Percentiles rank a stretch among this genome's conserved stretches.
Conservation (phyloP, 1,284 basidiomycete genomes). For the Meripilus lineatus region DNA sequence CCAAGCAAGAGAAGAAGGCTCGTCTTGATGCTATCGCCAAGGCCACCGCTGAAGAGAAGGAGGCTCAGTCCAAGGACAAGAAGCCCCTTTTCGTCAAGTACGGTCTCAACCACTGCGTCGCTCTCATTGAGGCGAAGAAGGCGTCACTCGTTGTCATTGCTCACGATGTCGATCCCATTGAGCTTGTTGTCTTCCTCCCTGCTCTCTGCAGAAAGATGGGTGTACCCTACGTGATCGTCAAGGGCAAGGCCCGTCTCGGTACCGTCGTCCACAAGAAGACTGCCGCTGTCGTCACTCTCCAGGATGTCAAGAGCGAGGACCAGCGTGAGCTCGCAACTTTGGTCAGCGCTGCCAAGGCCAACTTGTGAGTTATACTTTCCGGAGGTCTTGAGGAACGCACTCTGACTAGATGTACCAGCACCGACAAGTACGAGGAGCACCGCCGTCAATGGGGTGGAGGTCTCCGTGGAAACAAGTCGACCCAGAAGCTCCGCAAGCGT, state of each 20-base stretch:
- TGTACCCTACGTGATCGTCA: slow-evolving; percentile 96
- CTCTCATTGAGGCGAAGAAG: slow-evolving; percentile 97
- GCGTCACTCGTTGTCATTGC: slow-evolving; percentile 95
- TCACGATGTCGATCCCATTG: slow-evolving; percentile 98
- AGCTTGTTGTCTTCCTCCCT: slow-evolving; percentile 97
- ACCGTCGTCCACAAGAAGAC: slow-evolving; percentile 99
- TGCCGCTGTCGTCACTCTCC: slow-evolving; percentile 84
- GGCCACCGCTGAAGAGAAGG: slow-evolving; percentile 75
- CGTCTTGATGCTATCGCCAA: slow-evolving; percentile 80
- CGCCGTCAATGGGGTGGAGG: slow-evolving; percentile 96
- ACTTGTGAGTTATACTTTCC: slow-evolving; percentile 84
- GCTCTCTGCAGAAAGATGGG: slow-evolving; percentile 99
- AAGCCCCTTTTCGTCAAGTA: slow-evolving; percentile 97
- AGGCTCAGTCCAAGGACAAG: slow-evolving; percentile 77
- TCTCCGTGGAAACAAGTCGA: slow-evolving; percentile 88
- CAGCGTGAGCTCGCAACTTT: slow-evolving; percentile 90
- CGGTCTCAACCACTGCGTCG: slow-evolving; percentile 95
- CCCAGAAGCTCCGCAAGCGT: slow-evolving; percentile 90
- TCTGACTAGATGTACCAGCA: no score
- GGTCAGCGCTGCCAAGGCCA: slow-evolving; percentile 93
- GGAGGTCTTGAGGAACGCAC: no score
- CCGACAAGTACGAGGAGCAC: slow-evolving; percentile 94
- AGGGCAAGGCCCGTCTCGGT: slow-evolving; percentile 96
- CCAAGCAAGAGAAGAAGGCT: slow-evolving; percentile 96
- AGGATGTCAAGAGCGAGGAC: slow-evolving; percentile 95